These are phyloP conservation scores for Fragilaria radians DNA, from an alignment of 108 stramenopile genomes.

Conservation along the genomic window DNA sequence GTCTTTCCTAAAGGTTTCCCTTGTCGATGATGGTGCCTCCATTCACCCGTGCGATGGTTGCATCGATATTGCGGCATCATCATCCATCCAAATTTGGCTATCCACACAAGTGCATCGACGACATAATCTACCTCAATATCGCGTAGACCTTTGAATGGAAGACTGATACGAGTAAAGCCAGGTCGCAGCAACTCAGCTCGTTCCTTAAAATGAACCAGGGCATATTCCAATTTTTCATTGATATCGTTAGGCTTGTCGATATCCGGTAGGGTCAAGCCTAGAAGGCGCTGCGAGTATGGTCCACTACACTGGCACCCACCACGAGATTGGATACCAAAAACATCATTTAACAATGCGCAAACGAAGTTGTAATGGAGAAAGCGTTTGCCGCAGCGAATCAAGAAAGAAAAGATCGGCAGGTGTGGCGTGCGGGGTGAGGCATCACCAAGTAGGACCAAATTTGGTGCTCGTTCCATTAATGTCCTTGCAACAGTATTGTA, in stretches of 20 bases:
- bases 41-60: constrained; percentile 79
- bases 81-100: constrained; percentile 82
- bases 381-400: constrained; percentile 60
- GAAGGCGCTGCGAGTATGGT: constrained; percentile 75
- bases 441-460: constrained; percentile 74
- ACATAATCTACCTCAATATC: constrained; percentile 86
- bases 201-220: constrained; percentile 74
- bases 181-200: constrained; percentile 78
- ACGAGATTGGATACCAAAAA: constrained; percentile 96
- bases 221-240: constrained; percentile 73
- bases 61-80: constrained; percentile 90
- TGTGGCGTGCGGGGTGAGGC: constrained; percentile 14
- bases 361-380: constrained; percentile 98
- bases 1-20: constrained; percentile 70
- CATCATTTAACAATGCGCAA: constrained; percentile 92
- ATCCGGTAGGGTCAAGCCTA: constrained; percentile 52
- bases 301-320: constrained; percentile 96
- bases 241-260: constrained; percentile 29
- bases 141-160: constrained; percentile 72
- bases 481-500: constrained; percentile 37
- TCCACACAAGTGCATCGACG: constrained; percentile 79
- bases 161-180: constrained; percentile 88
- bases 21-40: constrained; percentile 72
- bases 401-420: constrained; percentile 80
- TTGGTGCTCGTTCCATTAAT: constrained; percentile 52